Evolutionary conservation across 2,329 filamentous ascomycete genomes (phyloP).

Genomic region (Ophiostoma pallidulum): DNA sequence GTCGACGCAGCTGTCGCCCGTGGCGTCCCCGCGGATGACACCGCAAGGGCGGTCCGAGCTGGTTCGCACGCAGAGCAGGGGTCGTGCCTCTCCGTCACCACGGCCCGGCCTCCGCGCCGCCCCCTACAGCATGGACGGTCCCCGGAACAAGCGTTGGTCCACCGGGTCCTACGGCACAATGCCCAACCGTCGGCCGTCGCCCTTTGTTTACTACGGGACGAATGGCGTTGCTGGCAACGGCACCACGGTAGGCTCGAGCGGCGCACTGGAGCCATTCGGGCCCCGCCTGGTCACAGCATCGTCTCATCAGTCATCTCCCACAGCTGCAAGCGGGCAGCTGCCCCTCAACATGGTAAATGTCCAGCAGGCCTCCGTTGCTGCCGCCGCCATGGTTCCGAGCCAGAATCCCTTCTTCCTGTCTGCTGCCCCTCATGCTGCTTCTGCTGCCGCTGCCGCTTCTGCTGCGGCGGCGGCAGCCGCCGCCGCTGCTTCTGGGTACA

Average conservation of each 20-base stretch:
- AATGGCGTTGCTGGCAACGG: background rate
- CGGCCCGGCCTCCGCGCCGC: slow-evolving; percentile 57
- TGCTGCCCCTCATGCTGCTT: slow-evolving; percentile 45
- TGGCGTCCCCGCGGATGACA: slow-evolving; percentile 60
- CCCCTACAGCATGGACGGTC: slow-evolving; percentile 60
- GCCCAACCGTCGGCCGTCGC: slow-evolving; percentile 45
- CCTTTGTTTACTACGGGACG: slow-evolving; percentile 51
- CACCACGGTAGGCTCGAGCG: background rate
- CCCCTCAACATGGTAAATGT: slow-evolving; percentile 47
- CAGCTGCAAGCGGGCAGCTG: slow-evolving; percentile 35
- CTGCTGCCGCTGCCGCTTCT: slow-evolving; percentile 21
- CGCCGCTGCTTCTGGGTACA: slow-evolving; percentile 24
- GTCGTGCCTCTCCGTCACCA: slow-evolving; percentile 62
- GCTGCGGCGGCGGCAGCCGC: slow-evolving; percentile 27
- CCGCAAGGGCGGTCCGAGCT: slow-evolving; percentile 51
- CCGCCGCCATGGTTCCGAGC: slow-evolving; percentile 46
- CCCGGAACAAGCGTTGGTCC: slow-evolving; percentile 65
- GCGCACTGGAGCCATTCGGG: slow-evolving; percentile 44
- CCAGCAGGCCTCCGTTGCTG: slow-evolving; percentile 35
- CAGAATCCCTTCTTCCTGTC: slow-evolving; percentile 37
- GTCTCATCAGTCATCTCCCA: slow-evolving; percentile 43
- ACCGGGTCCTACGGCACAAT: slow-evolving; percentile 60
- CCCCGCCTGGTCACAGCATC: slow-evolving; percentile 35
- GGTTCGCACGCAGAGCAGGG: slow-evolving; percentile 56
- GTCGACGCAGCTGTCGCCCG: slow-evolving; percentile 61